A percentile compares a stretch with the other conserved stretches of the same genome.
Evolutionary conservation across 2,329 filamentous ascomycete species (phyloP).

Genomic region (Diaporthe vexans): DNA sequence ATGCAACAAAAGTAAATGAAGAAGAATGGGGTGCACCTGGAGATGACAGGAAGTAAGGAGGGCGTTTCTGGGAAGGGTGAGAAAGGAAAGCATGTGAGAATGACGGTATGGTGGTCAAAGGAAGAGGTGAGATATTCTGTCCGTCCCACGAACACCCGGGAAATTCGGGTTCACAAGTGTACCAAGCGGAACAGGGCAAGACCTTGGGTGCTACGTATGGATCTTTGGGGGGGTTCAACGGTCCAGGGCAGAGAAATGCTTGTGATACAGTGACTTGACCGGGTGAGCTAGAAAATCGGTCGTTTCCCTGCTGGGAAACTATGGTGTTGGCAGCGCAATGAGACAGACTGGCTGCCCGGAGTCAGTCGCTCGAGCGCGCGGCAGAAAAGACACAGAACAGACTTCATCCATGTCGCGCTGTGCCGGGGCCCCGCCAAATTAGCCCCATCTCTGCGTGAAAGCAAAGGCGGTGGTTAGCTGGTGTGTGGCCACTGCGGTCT

Average conservation of each 20-base stretch:
- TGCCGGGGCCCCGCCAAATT: constrained; percentile 40
- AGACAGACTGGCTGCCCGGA: constrained; percentile 12
- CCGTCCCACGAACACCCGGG: constrained; percentile 12
- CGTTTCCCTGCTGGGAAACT: constrained; percentile 22
- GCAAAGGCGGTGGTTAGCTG: constrained; percentile 8
- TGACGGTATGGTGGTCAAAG: constrained; percentile 15
- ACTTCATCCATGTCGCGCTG: constrained; percentile 33
- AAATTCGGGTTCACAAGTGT: constrained; percentile 10
- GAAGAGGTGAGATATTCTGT: constrained; percentile 23
- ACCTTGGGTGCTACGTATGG: constrained; percentile 26
- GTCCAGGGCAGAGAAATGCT: constrained; percentile 8
- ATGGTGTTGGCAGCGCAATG: constrained; percentile 19
- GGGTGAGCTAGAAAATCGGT: constrained; percentile 9
- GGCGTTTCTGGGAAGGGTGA: constrained; percentile 5
- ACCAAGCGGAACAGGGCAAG: constrained; percentile 7
- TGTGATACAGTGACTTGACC: constrained; percentile 18
- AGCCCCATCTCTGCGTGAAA: constrained; percentile 30
- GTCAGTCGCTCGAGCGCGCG: constrained; percentile 28
- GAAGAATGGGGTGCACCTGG: constrained; percentile 1
- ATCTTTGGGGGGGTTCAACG: constrained; percentile 16
- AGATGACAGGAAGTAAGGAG: background rate
- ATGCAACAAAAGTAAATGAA: background rate
- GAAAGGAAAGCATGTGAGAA: constrained; percentile 35
- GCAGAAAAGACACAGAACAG: constrained; percentile 15
- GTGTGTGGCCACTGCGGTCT: constrained; percentile 34